Conservation (phyloP, 2,329 filamentous ascomycete genomes). For the Colletotrichum tabaci region DNA sequence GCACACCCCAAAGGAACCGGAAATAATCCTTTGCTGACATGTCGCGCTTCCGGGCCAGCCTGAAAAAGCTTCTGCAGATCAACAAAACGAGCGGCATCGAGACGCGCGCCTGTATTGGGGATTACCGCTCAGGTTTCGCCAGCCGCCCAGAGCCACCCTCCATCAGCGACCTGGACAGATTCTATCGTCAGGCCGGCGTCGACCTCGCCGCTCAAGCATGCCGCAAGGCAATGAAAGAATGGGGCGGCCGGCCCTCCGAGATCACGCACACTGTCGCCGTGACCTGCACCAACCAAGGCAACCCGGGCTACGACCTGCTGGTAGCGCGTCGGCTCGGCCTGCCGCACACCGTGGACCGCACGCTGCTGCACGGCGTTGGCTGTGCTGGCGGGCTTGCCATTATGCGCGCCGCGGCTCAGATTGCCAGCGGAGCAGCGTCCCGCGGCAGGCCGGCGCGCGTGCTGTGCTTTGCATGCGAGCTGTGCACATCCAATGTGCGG, state of each 20-base stretch:
- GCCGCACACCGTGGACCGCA: slow-evolving; percentile 48
- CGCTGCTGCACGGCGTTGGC: slow-evolving; percentile 54
- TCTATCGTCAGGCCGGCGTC: slow-evolving; percentile 50
- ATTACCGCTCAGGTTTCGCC: slow-evolving; percentile 1
- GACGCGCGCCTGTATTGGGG: slow-evolving; percentile 10
- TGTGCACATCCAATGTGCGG: slow-evolving; percentile 40
- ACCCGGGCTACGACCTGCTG: slow-evolving; percentile 55
- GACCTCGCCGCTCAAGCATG: slow-evolving; percentile 51
- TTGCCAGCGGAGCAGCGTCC: slow-evolving; percentile 41
- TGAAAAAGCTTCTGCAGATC: not conserved
- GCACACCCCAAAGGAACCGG: not conserved
- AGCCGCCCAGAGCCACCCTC: slow-evolving; percentile 29
- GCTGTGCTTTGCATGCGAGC: slow-evolving; percentile 45
- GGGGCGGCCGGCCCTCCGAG: slow-evolving; percentile 43
- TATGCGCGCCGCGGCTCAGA: slow-evolving; percentile 43
- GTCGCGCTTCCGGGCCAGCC: not conserved
- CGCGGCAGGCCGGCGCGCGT: slow-evolving; percentile 44
- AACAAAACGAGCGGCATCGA: slow-evolving; percentile 19
- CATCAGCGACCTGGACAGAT: slow-evolving; percentile 47
- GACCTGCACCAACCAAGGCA: slow-evolving; percentile 54
- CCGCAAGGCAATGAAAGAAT: slow-evolving; percentile 51
- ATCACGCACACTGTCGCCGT: slow-evolving; percentile 55
- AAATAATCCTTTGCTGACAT: not conserved
- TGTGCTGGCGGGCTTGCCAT: slow-evolving; percentile 54
- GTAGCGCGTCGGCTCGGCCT: slow-evolving; percentile 52